Conservation (phyloP, 805 yeast species). For the Teunomyces barrocoloradensis region DNA sequence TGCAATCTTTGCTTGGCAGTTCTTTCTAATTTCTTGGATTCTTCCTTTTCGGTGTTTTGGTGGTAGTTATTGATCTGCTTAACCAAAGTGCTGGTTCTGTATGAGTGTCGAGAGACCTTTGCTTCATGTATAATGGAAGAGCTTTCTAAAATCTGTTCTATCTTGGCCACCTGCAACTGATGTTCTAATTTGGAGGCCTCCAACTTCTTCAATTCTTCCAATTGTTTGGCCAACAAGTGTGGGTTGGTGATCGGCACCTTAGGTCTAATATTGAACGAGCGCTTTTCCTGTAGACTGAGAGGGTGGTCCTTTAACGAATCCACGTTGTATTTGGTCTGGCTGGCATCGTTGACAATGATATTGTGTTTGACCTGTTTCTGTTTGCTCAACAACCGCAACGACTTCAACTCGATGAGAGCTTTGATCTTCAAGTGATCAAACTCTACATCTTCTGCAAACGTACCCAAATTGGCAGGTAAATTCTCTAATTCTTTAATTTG, state of each 20-base stretch:
- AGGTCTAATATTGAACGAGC: constrained; percentile 65
- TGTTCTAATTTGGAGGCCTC: constrained; percentile 37
- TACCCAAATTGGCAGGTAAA: constrained; percentile 69
- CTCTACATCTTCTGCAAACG: constrained; percentile 28
- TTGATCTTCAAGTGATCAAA: constrained; percentile 61
- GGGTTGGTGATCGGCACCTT: constrained; percentile 73
- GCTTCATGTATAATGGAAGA: constrained; percentile 22
- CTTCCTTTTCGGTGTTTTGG: constrained; percentile 65
- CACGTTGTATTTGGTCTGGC: constrained; percentile 54
- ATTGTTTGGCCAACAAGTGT: constrained; percentile 69
- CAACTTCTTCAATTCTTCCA: constrained; percentile 66
- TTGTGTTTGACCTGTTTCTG: constrained; percentile 70
- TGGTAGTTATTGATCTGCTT: constrained; percentile 49
- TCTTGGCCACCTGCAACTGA: constrained; percentile 23
- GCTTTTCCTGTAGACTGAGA: constrained; percentile 60
- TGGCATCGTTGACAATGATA: constrained; percentile 51
- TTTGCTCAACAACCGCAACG: constrained; percentile 60
- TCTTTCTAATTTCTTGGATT: constrained; percentile 68
- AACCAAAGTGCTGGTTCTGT: constrained; percentile 22
- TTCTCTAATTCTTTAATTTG: constrained; percentile 61
- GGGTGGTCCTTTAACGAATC: constrained; percentile 53
- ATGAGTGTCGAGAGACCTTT: constrained; percentile 20
- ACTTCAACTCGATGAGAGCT: constrained; percentile 67
- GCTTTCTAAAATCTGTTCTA: constrained; percentile 22
- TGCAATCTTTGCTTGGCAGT: constrained; percentile 87